Percentiles rank a stretch among this genome's conserved stretches.
Evolutionary conservation across 176 grass and related monocot species (phyloP).

Genomic region (Phragmites australis): DNA sequence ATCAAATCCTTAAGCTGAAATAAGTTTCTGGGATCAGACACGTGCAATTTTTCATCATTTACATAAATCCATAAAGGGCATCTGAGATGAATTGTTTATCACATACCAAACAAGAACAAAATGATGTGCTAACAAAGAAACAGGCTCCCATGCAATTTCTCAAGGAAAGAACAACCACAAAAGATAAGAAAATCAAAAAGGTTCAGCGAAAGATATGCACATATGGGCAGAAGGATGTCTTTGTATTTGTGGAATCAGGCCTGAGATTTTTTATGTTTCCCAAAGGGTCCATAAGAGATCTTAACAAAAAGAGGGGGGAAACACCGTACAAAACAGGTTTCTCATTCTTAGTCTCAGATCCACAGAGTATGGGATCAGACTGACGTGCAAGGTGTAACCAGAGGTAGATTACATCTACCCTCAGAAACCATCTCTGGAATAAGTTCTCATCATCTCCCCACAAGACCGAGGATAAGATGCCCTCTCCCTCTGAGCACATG

Average conservation of each 20-base stretch:
- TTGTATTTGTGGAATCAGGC: background rate
- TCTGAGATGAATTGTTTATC: slow-evolving; percentile 37
- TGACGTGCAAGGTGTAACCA: slow-evolving; percentile 39
- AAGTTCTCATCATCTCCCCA: slow-evolving; percentile 35
- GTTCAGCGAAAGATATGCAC: background rate
- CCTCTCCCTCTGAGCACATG: background rate
- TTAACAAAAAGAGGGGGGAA: background rate
- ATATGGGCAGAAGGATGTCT: background rate
- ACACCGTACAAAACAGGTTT: no score
- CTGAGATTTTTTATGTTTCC: background rate
- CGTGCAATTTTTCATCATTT: slow-evolving; percentile 62
- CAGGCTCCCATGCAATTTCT: background rate
- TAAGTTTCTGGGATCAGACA: slow-evolving; percentile 45
- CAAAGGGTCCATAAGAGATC: background rate
- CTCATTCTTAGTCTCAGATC: background rate
- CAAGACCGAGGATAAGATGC: background rate
- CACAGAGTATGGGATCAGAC: slow-evolving; percentile 24
- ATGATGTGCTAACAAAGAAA: background rate
- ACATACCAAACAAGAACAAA: slow-evolving; percentile 25
- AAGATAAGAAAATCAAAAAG: background rate
- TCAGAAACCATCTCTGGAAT: slow-evolving; percentile 44
- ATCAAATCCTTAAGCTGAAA: background rate
- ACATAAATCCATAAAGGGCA: slow-evolving; percentile 35
- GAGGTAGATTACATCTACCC: slow-evolving; percentile 21
- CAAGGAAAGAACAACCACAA: background rate